These are phyloP conservation scores for Thielaviopsis musarum DNA, from an alignment of 2,329 filamentous ascomycete species.

Conservation along the genomic window DNA sequence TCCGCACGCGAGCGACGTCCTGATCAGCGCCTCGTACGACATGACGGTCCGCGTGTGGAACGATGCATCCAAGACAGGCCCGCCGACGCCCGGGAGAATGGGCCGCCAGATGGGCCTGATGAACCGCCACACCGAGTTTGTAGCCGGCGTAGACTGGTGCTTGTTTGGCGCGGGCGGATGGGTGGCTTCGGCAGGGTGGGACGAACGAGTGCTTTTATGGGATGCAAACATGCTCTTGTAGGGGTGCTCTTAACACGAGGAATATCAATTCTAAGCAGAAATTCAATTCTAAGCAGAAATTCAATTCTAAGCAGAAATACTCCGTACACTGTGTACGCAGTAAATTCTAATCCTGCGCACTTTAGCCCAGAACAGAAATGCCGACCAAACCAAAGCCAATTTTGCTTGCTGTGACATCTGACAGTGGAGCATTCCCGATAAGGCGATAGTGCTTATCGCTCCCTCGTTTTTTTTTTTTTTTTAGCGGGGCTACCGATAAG, in stretches of 20 bases:
- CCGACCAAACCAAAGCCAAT: too few relatives aligned
- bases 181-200: constrained; percentile 91
- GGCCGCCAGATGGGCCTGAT: constrained; percentile 70
- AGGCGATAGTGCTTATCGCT: background rate
- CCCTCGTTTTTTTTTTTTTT: too few relatives aligned
- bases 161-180: constrained; percentile 88
- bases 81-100: constrained; percentile 21
- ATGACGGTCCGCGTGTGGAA: constrained; percentile 96
- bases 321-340: too few relatives aligned
- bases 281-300: too few relatives aligned
- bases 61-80: constrained; percentile 38
- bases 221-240: constrained; percentile 46
- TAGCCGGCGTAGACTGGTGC: constrained; percentile 94
- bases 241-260: background rate
- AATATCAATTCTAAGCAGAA: too few relatives aligned
- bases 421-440: background rate
- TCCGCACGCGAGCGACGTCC: constrained; percentile 75
- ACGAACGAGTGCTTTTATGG: constrained; percentile 82
- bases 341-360: too few relatives aligned
- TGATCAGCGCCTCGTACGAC: constrained; percentile 86
- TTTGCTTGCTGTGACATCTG: background rate
- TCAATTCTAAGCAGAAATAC: too few relatives aligned
- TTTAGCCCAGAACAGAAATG: too few relatives aligned
- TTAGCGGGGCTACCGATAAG: background rate
- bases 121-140: constrained; percentile 90